Conservation (phyloP, 345 rosid species). For the Arabidopsis thaliana region DNA sequence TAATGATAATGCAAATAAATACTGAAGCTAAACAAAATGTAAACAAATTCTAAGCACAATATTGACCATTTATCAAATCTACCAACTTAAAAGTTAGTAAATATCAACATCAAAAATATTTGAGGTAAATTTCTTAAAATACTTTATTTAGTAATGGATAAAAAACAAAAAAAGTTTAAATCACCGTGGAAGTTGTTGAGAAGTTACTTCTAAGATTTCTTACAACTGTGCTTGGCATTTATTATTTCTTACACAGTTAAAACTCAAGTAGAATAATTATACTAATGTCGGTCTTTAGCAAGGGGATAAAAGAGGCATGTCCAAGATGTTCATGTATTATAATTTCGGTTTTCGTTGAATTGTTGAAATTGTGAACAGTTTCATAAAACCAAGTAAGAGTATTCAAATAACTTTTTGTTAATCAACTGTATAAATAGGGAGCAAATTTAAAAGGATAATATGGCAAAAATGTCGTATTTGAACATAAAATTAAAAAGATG, state of each 20-base stretch:
- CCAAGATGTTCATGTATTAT: not conserved
- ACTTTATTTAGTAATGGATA: conserved; percentile 3
- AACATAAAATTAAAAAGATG: not conserved
- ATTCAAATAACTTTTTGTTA: not conserved
- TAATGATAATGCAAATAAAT: not conserved
- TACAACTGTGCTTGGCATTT: conserved; percentile 35
- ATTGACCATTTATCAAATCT: conserved; percentile 10
- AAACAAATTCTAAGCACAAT: not conserved
- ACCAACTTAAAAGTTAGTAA: conserved; percentile 19
- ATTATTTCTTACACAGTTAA: conserved; percentile 3
- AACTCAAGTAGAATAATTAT: not conserved
- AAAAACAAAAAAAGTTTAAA: not conserved
- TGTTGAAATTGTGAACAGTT: not conserved
- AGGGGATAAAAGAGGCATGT: conserved; percentile 19
- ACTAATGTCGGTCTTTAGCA: conserved; percentile 24
- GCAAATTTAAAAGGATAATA: not conserved
- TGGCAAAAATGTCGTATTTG: not conserved
- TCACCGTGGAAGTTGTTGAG: conserved; percentile 43
- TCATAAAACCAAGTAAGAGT: not conserved
- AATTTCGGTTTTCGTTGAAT: not conserved
- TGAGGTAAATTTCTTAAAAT: conserved; percentile 14
- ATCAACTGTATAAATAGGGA: not conserved
- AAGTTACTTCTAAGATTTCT: conserved; percentile 28
- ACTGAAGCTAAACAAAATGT: not conserved
- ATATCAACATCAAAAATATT: conserved; percentile 30